A percentile compares a stretch with the other conserved stretches of the same genome.
Evolutionary conservation across 2,329 filamentous ascomycete species (phyloP).

Genomic region (Aquanectria penicillioides): DNA sequence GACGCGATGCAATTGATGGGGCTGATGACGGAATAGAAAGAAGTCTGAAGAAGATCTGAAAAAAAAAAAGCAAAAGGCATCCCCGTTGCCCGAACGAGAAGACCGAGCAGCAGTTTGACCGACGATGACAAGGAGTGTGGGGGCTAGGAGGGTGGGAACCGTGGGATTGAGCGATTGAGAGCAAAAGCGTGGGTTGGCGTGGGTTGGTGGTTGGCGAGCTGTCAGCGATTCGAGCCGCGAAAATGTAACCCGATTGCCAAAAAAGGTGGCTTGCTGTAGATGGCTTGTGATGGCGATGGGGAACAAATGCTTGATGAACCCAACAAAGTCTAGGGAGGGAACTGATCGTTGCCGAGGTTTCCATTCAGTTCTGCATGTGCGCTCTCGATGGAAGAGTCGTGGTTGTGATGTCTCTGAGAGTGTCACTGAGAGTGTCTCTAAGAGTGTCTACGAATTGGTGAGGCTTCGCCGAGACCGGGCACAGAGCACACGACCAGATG

Average conservation of each 20-base stretch:
- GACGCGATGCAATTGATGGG: background rate
- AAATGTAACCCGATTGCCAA: conserved; percentile 16
- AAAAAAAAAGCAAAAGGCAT: conserved; percentile 2
- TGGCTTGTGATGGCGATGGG: conserved; percentile 9
- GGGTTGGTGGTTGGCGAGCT: background rate
- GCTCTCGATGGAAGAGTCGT: background rate
- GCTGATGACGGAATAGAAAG: conserved; percentile 7
- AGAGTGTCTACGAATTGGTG: too few relatives aligned
- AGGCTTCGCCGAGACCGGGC: conserved; percentile 29
- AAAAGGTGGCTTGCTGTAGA: conserved; percentile 9
- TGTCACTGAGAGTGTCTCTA: too few relatives aligned
- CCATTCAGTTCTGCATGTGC: conserved; percentile 10
- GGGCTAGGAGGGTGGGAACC: conserved; percentile 7
- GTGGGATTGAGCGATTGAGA: conserved; percentile 13
- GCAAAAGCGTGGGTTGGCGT: conserved; percentile 1
- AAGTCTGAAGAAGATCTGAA: background rate
- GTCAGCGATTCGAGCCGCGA: background rate
- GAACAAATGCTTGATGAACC: background rate
- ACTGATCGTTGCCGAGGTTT: conserved; percentile 4
- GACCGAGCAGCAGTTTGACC: background rate
- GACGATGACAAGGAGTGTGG: background rate
- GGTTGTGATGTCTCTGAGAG: background rate
- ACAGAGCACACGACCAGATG: conserved; percentile 2
- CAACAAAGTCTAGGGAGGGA: conserved; percentile 8
- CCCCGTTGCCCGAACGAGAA: background rate